Conservation (phyloP, 2,329 filamentous ascomycete genomes). For the Domatiomyces catenatus region DNA sequence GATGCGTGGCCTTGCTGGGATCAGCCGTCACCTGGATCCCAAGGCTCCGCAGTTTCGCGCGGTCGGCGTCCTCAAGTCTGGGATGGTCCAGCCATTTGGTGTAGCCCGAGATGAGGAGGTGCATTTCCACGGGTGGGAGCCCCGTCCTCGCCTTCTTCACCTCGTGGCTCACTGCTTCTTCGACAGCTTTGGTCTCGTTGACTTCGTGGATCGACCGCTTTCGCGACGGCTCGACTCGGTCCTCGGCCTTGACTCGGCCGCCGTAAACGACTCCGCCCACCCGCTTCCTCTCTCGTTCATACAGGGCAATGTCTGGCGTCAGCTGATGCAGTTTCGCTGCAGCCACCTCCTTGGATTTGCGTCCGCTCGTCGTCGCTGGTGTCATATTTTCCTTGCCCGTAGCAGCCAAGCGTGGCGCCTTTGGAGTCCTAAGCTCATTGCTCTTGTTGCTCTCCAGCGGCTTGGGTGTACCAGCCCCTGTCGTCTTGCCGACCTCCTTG, state of each 20-base stretch:
- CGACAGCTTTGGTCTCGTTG: conserved; percentile 33
- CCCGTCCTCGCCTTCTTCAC: conserved; percentile 39
- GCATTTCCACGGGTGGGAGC: conserved; percentile 50
- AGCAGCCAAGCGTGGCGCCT: conserved; percentile 35
- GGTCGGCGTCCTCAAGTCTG: conserved; percentile 63
- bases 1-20: conserved; percentile 60
- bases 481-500: conserved; percentile 9
- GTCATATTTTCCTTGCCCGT: conserved; percentile 71
- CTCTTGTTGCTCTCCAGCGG: conserved; percentile 17
- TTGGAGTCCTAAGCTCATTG: conserved; percentile 36
- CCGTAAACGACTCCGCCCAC: conserved; percentile 50
- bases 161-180: conserved; percentile 30
- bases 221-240: conserved; percentile 22
- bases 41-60: conserved; percentile 67
- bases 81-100: conserved; percentile 61
- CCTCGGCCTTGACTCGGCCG: conserved; percentile 32
- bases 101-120: conserved; percentile 71
- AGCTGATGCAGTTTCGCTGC: conserved; percentile 59
- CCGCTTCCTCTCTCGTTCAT: conserved; percentile 86
- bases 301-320: conserved; percentile 72
- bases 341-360: conserved; percentile 79
- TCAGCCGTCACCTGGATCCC: conserved; percentile 71
- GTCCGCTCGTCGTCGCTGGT: conserved; percentile 57
- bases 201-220: conserved; percentile 33
- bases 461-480: conserved; percentile 19